Base-by-base conservation (phyloP, 108 stramenopile genomes). In the Mediolabrus comicus region DNA sequence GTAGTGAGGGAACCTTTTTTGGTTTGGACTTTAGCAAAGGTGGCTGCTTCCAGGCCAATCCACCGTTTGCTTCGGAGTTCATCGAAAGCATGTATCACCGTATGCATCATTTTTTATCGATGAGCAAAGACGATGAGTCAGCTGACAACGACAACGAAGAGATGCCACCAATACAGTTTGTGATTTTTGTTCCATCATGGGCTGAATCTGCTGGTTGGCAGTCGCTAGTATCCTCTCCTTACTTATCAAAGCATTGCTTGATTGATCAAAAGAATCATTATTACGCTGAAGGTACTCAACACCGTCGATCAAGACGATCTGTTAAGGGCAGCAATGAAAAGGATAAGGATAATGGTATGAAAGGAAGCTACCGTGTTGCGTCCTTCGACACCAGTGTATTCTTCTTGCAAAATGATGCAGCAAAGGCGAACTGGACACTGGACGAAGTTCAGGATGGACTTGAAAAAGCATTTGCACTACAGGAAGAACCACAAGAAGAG, bases 101-200 rank as follows among this genome's bases (percentile, higher is more conserved):
- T 57, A 94, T 92, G 77, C 71, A 88, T 30, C 16, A 67, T 11
- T 61, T 67, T 28, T 62, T 80, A 46, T 30, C 30, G 8, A 55
- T 43, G 51, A 28, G 53, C 24, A 14, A 24, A 24, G 56, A 1
- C 2, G 31, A 64, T 19, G 41, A n/a, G 17, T 28, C 41, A 25
- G 32, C 3, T 4, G 36, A 16, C 28, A 36, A 8, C 22, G 26
- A 53, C 10, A 22, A 56, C 13, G 57, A 34, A 39, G 59, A 59
- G 31, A 35, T 68, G n/a, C 39, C 59, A 2, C 91, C 88, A 8
- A 83, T 96, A 35, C 91, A 88, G 84, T 95, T 96, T 65, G 75
- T 91, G 8, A 86, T 96, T 11, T 86, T 96, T 73, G 86, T 96
- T 3, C 96, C 96, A 7, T 83, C 88, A n/a, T 96, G 96, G 96